Evolutionary conservation across 139 green algal species (phyloP).

Genomic region (Ulvella scutata): DNA sequence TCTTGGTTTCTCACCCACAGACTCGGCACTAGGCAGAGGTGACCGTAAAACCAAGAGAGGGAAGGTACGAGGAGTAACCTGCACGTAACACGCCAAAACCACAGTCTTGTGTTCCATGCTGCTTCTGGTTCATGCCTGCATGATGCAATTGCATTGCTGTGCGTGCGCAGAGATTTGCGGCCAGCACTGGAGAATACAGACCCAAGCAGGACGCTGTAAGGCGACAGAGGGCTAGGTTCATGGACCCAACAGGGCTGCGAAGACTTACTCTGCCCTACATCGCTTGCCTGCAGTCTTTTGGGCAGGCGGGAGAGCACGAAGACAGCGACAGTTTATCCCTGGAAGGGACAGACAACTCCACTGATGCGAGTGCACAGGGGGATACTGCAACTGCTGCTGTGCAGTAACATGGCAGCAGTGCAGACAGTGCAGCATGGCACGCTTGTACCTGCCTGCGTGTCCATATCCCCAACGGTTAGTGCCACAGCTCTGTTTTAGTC

Average conservation of each 20-base stretch:
- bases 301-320: background rate
- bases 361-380: background rate
- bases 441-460: no score
- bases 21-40: no score
- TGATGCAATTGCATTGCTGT: no score
- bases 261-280: background rate
- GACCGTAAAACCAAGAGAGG: background rate
- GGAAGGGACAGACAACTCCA: background rate
- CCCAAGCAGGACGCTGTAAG: background rate
- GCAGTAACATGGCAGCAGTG: no score
- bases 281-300: background rate
- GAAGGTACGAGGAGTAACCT: background rate
- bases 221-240: background rate
- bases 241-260: background rate
- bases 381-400: background rate
- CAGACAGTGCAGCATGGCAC: no score
- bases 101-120: background rate
- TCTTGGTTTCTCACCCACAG: no score
- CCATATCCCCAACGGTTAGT: no score
- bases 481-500: no score
- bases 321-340: background rate
- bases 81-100: background rate
- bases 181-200: background rate
- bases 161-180: background rate
- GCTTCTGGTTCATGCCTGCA: background rate